Base-by-base conservation (phyloP, 176 grass and related monocot genomes). In the Juncus inflexus region DNA sequence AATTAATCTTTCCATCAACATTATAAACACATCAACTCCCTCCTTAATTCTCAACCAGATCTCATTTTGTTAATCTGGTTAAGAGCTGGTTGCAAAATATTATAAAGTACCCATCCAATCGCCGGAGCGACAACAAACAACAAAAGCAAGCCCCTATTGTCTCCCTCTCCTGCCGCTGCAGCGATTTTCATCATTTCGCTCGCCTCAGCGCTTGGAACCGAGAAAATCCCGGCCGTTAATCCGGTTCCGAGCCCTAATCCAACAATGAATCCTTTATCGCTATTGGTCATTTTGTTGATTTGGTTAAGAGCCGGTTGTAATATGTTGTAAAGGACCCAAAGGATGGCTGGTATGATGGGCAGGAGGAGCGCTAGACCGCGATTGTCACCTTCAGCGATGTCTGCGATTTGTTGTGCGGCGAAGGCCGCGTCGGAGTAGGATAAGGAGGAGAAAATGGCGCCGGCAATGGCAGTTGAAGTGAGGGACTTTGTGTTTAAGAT, bases 301-400 rank as follows among this genome's bases (percentile, higher is more conserved):
- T 91, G 88, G 80, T 91, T 91, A 10, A 91, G 69, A 76, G 89
- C 84, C 39, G 89, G 89, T 81, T 87, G 81, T 35, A 87, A 76
- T 69, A 92, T 92, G 89, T 92, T 92, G 84, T 82, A 92, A 8
- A 92, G 70, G 19, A 92, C 89, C 89, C 84, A 92, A 0, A 69
- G 74, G 52, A 91, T 69, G 0, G 89, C 89, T 0, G 89, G 89
- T 5, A 91, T 61, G 80, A 91, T 7, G 3, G 86, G 88, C 51
- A 91, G 79, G 6, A 91, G 88, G 10, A 67, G 62, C 60, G 80
- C 80, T 3, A 83, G 50, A 64, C 88, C 8, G 51, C 88, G 83
- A 80, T 84, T 87, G 43, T 87, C 81, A 2, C 65, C 73, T 4
- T 75, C 83, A 0, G 74, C 84, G 56, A 82, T 66, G 79, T 86